Percentiles rank a stretch among this genome's conserved stretches.
Evolutionary conservation across 305 asterid species (phyloP).

Genomic region (Rubia balearica): DNA sequence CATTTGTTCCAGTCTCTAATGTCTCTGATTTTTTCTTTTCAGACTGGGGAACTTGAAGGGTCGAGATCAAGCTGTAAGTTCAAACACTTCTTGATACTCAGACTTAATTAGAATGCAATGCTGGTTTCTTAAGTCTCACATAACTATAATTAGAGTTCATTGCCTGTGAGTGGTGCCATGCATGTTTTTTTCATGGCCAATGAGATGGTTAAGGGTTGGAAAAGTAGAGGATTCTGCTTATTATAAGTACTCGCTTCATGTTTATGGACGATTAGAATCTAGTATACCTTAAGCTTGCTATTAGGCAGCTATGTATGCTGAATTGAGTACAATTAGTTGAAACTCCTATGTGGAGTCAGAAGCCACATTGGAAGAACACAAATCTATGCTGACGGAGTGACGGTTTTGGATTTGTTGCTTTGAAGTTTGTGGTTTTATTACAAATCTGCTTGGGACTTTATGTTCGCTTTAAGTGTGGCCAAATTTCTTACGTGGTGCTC

Average conservation of each 20-base stretch:
- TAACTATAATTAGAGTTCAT: background rate
- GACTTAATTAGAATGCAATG: background rate
- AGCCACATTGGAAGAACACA: background rate
- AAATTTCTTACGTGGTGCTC: background rate
- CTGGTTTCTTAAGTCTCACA: background rate
- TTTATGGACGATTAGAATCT: background rate
- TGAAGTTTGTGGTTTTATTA: background rate
- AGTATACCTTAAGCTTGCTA: background rate
- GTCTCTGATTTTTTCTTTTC: conserved; percentile 25
- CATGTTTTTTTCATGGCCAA: background rate
- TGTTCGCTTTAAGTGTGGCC: background rate
- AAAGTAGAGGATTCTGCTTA: background rate
- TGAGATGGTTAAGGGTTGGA: background rate
- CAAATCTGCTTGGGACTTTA: background rate
- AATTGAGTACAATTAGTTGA: background rate
- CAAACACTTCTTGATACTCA: conserved; percentile 5
- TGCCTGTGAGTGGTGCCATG: background rate
- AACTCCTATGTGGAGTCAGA: background rate
- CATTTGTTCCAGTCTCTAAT: background rate
- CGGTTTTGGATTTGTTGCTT: background rate
- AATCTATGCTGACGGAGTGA: background rate
- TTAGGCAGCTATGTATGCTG: background rate
- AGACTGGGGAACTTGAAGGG: conserved; percentile 42
- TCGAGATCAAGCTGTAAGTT: conserved; percentile 50
- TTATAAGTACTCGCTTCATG: background rate